Evolutionary conservation across 129 eudicot genomes (phyloP).

Genomic region (Kitagawia praeruptora): DNA sequence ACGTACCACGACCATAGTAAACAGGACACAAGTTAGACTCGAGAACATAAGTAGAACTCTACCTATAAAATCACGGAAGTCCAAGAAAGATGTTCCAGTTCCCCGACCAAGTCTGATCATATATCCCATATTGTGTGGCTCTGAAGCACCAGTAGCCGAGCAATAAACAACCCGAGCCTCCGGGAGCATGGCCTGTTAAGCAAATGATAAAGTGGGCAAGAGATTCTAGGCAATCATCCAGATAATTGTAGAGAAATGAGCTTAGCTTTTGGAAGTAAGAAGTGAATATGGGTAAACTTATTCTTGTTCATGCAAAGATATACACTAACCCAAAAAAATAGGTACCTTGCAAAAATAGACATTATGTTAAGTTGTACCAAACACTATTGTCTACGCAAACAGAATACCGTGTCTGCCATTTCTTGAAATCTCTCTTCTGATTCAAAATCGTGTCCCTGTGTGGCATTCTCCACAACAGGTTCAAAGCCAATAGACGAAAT

Average conservation of each 20-base stretch:
- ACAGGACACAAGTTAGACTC: neutral
- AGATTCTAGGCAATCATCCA: neutral
- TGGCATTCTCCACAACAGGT: neutral
- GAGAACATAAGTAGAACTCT: neutral
- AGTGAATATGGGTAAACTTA: neutral
- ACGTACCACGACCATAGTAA: neutral
- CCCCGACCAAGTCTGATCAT: constrained; percentile 99
- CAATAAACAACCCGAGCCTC: constrained; percentile 92
- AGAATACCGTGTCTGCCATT: neutral
- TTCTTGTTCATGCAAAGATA: neutral
- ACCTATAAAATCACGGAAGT: constrained; percentile 51
- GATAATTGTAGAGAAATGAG: neutral
- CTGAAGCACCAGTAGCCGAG: constrained; percentile 99
- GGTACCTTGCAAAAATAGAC: neutral
- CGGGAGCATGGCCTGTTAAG: constrained; percentile 77
- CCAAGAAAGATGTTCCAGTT: constrained; percentile 74
- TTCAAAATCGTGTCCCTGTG: neutral
- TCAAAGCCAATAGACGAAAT: neutral
- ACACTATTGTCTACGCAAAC: neutral
- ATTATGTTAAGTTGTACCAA: neutral
- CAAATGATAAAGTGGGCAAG: neutral
- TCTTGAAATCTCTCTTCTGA: too few species aligned
- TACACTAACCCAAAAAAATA: neutral
- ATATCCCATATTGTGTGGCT: constrained; percentile 95
- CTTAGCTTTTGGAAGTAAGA: neutral